Evolutionary conservation across 805 yeast genomes (phyloP).

Genomic region (Barnettozyma siamensis): DNA sequence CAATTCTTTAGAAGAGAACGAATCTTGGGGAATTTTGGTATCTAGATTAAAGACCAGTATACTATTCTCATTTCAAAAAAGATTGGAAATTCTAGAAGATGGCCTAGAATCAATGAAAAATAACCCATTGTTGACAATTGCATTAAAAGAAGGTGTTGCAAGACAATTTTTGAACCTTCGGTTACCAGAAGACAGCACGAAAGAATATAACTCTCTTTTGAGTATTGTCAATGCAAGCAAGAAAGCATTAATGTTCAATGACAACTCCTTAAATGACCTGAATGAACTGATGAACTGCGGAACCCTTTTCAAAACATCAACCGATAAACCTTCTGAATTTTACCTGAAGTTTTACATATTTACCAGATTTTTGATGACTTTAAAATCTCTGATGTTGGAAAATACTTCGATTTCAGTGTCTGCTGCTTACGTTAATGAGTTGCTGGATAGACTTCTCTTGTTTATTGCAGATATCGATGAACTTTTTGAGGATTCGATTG

Average conservation of each 20-base stretch:
- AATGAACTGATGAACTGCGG: background rate
- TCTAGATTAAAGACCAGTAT: slow-evolving; percentile 43
- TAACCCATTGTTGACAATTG: slow-evolving; percentile 18
- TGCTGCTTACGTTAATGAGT: slow-evolving; percentile 34
- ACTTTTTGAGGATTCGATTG: slow-evolving; percentile 18
- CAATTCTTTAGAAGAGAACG: slow-evolving; percentile 33
- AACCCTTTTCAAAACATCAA: background rate
- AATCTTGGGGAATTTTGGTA: slow-evolving; percentile 44
- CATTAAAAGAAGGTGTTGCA: slow-evolving; percentile 46
- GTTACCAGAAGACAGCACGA: slow-evolving; percentile 55
- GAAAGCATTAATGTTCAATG: slow-evolving; percentile 2
- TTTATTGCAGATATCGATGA: slow-evolving; percentile 37
- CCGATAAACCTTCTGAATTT: slow-evolving; percentile 7
- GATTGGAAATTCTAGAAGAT: slow-evolving; percentile 26
- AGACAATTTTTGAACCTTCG: slow-evolving; percentile 48
- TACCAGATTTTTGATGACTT: slow-evolving; percentile 30
- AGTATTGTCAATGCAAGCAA: slow-evolving; percentile 23
- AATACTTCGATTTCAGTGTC: slow-evolving; percentile 37
- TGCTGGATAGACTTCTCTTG: slow-evolving; percentile 27
- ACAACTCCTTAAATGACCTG: background rate
- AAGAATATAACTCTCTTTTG: slow-evolving; percentile 43
- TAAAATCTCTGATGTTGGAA: slow-evolving; percentile 32
- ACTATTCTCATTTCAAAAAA: slow-evolving; percentile 46
- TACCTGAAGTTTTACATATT: slow-evolving; percentile 28
- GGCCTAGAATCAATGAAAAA: slow-evolving; percentile 2